These are phyloP conservation scores for Sporormia fimetaria DNA, from an alignment of 495 filamentous ascomycete species.

Conservation along the genomic window DNA sequence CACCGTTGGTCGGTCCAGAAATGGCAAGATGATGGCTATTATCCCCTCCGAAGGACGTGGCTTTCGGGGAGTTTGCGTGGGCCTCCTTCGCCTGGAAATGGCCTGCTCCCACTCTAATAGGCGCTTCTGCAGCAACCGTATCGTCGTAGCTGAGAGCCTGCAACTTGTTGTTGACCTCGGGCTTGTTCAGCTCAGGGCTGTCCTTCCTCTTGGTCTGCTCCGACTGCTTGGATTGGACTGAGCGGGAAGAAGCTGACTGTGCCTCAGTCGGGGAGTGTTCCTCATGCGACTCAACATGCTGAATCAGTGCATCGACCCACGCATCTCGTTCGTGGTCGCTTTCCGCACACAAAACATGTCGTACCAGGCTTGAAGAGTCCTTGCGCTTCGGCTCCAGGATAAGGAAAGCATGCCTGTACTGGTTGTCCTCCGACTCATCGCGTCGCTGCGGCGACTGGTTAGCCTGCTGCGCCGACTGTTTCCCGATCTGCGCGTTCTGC, in stretches of 20 bases:
- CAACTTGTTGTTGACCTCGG: conserved; percentile 40
- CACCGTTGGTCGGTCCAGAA: conserved; percentile 76
- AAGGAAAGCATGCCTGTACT: conserved; percentile 93
- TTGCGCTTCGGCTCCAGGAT: conserved; percentile 94
- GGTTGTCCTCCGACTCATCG: conserved; percentile 72
- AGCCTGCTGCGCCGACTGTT: conserved; percentile 57
- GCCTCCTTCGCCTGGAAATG: conserved; percentile 33
- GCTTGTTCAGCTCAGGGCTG: conserved; percentile 19
- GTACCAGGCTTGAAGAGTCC: conserved; percentile 79
- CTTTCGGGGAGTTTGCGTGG: conserved; percentile 30
- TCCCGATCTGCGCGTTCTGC: conserved; percentile 83
- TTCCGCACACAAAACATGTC: conserved; percentile 91
- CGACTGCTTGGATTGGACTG: no score
- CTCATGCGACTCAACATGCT: conserved; percentile 70
- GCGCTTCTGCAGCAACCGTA: conserved; percentile 61
- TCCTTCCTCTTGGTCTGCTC: conserved; percentile 27
- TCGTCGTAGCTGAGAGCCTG: conserved; percentile 78
- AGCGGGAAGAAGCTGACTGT: conserved; percentile 31
- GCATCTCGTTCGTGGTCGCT: conserved; percentile 85
- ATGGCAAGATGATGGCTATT: conserved; percentile 40
- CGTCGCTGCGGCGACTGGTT: conserved; percentile 48
- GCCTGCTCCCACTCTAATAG: conserved; percentile 43
- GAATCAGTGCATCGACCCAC: conserved; percentile 83
- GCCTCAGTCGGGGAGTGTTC: conserved; percentile 31
- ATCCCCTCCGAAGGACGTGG: conserved; percentile 15